A percentile compares a stretch with the other conserved stretches of the same genome.
Conservation (phyloP, 805 yeast genomes). For the Saturnispora bothae region DNA sequence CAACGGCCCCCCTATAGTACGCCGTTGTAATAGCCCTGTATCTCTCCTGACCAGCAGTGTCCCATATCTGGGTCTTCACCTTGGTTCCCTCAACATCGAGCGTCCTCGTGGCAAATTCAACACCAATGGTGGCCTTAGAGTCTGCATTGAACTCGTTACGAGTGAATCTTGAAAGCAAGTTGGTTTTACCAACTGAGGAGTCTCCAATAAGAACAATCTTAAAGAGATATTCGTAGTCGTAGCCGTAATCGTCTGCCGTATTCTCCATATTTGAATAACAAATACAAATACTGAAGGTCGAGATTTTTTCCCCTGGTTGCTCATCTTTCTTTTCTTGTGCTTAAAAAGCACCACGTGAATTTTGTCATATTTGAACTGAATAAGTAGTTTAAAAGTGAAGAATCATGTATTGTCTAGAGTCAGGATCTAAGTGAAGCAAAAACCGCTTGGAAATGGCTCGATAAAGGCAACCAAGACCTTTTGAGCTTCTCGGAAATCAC, state of each 20-base stretch:
- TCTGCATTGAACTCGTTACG: constrained; percentile 93
- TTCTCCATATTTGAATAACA: background rate
- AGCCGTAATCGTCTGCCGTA: constrained; percentile 40
- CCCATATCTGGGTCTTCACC: constrained; percentile 93
- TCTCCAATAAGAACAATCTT: constrained; percentile 93
- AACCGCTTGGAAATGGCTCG: too few species aligned
- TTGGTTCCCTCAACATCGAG: constrained; percentile 76
- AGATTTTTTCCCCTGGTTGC: too few species aligned
- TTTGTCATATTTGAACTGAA: too few species aligned
- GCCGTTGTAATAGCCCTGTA: constrained; percentile 97
- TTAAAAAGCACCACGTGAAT: too few species aligned
- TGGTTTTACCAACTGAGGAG: constrained; percentile 95
- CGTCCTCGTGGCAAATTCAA: constrained; percentile 95
- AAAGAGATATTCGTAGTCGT: constrained; percentile 86
- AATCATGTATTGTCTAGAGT: too few species aligned
- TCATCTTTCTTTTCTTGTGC: too few species aligned
- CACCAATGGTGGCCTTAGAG: constrained; percentile 92
- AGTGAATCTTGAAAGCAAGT: constrained; percentile 85
- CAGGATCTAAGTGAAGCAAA: too few species aligned
- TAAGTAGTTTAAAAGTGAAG: too few species aligned
- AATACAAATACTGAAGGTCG: background rate
- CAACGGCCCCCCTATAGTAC: constrained; percentile 96
- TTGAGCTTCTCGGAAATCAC: too few species aligned
- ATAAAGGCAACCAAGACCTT: too few species aligned
- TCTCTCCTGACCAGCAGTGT: constrained; percentile 98